These are phyloP conservation scores for Cercospora sesami DNA, from an alignment of 2,329 filamentous ascomycete genomes.

Conservation along the genomic window DNA sequence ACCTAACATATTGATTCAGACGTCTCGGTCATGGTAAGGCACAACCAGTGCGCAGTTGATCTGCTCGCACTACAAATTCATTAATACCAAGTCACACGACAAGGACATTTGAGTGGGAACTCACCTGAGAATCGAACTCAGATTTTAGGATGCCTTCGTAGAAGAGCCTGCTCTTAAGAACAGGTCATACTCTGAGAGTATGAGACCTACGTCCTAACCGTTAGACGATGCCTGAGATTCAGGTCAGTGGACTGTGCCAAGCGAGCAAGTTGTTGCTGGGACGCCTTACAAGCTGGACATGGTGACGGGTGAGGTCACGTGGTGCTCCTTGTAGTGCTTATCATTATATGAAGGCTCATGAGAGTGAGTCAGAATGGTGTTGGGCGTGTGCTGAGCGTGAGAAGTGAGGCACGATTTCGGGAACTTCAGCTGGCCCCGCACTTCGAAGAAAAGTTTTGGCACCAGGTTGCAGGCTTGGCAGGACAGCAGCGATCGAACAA, in stretches of 20 bases:
- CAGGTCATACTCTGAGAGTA: constrained; percentile 17
- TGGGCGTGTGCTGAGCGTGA: background rate
- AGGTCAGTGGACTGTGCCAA: background rate
- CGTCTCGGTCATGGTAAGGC: background rate
- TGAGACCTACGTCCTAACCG: constrained; percentile 24
- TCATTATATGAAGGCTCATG: background rate
- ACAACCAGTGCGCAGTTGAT: background rate
- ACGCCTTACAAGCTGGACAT: background rate
- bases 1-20: background rate
- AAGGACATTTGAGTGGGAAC: background rate
- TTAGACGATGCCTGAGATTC: constrained; percentile 11
- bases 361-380: background rate
- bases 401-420: background rate
- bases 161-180: constrained; percentile 14
- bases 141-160: constrained; percentile 2
- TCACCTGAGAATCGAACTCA: constrained; percentile 4
- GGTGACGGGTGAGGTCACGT: constrained; percentile 2
- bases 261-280: background rate
- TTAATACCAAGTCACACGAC: background rate
- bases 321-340: accelerated
- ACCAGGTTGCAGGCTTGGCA: background rate
- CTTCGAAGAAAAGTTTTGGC: background rate
- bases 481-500: background rate
- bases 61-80: background rate
- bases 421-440: background rate